These are phyloP conservation scores for Populus simonii DNA, from an alignment of 345 rosid species.

Conservation along the genomic window DNA sequence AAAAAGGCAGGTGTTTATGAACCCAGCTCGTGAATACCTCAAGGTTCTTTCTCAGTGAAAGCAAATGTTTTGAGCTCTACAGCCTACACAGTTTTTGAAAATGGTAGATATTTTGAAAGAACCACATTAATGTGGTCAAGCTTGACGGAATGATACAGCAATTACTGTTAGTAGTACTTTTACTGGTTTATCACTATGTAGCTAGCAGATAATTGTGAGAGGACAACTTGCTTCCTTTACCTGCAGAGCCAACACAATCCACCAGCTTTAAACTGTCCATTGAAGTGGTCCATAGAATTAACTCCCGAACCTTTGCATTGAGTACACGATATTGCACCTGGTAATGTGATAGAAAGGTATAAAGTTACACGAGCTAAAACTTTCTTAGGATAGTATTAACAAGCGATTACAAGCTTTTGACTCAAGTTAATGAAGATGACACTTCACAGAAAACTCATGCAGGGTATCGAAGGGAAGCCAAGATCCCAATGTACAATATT, in stretches of 20 bases:
- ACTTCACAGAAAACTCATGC: neutral
- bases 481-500: neutral
- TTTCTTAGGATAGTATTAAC: neutral
- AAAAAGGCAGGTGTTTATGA: too few relatives aligned
- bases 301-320: constrained; percentile 86
- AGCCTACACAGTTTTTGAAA: neutral
- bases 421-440: neutral
- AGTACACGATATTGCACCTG: constrained; percentile 60
- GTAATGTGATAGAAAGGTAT: neutral
- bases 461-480: neutral
- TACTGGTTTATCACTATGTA: neutral
- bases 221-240: constrained; percentile 22
- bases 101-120: neutral
- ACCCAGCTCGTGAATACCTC: too few relatives aligned
- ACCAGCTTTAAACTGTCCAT: constrained; percentile 94
- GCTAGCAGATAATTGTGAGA: neutral
- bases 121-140: neutral
- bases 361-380: neutral
- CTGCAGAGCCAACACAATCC: constrained; percentile 95
- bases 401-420: neutral
- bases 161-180: neutral
- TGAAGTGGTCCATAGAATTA: constrained; percentile 83
- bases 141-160: neutral
- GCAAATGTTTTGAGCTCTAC: neutral
- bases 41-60: too few relatives aligned